Evolutionary conservation across 2,329 filamentous ascomycete species (phyloP), one percentile per base, ranked within the genome.

Genomic region (Monosporascus sp.): DNA sequence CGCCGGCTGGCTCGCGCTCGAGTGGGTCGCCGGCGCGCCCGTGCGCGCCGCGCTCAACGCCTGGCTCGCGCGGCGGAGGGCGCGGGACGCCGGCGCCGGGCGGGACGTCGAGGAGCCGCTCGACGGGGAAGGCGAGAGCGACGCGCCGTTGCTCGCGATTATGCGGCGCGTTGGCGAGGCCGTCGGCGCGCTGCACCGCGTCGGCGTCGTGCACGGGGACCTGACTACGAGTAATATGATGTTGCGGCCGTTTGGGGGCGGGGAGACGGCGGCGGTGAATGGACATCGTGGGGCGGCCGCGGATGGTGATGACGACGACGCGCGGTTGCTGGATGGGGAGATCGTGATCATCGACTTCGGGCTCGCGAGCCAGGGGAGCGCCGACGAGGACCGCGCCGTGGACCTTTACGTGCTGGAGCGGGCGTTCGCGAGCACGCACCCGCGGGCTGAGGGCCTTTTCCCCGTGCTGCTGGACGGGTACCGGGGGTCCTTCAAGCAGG

Each of bases 191-290:
- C 75, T 99, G 76, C 94, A 99, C 75, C 81, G 79, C 51, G 79
- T 84, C n/a, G 93, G 93, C 17, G 82, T 97, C 52, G 85, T 96
- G 54, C 94, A 99, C 74, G 94, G 94, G 41, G 94, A 99, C 74
- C 72, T 99, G 73, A 99, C 94, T 55, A 99, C 92, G 58, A 97
- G 92, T 73, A 99, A 99, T 72, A 80, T 99, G 74, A 97, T 99
- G 86, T 68, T 97, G 60, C 70, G 82, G 55, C 76, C 77, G 15
- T 65, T 59, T 58, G 57, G 57, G 51, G 62, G 51, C 25, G 57
- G 41, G 57, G 60, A n/a, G 44, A 54, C 44, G 6, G 44, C 55
- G 18, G 54, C 54, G 6, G 52, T 54, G 45, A 11, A 41, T 14
- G 31, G 31, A 14, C 9, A 14, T 34, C 9, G 5, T 5, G 31